Base-by-base conservation (phyloP, 202 grass and related monocot species). In the Carex sylvatica region DNA sequence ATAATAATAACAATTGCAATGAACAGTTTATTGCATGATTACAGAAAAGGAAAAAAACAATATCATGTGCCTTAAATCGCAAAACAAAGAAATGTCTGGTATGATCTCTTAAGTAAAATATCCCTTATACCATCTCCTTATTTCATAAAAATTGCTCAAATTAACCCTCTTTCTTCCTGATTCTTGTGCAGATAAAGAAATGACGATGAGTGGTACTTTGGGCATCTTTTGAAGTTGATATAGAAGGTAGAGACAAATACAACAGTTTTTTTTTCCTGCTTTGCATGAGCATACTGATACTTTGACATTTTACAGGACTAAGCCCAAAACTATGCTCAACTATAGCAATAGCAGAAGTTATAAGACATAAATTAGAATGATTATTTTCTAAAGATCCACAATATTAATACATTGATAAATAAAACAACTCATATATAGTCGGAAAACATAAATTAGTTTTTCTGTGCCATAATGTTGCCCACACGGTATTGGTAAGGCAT, bases 351-450 rank as follows among this genome's bases (percentile, higher is more conserved):
- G 44, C 44, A 47, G 44, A 54, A 15, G 6, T 15, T 4, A 28
- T 74, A 74, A 74, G 44, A 49, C 12, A 74, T 20, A 61, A 2
- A 9, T 74, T 28, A 54, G 23, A 74, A 74, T 74, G 71, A 53
- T 30, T 28, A 54, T 31, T 30, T 74, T 74, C 23, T 74, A 74
- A 30, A 30, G 23, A 54, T 54, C 6, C 23, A 55, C 6, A 56
- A 31, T 54, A 75, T 46, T 11, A 19, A 10, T 40, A 7, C 13
- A 70, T 70, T 70, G 7, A 68, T 68, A 38, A 18, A 68, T n/a
- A 68, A 68, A 68, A 26, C 33, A 16, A 64, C 65, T 28, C 3
- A 53, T 74, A 23, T 46, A 20, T 70, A 40, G 0, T 11, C 3
- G 0, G 30, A 74, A 51, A 53, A 15, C 20, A 74, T 28, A 55